Percentiles rank a stretch among this genome's conserved stretches.
Conservation (phyloP, 345 rosid genomes). For the Arabidopsis thaliana region TAIR10.1 NC_003071.7:19181501-19182000, state of each 20-base stretch:
- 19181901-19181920: slow-evolving; percentile 40
- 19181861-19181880: neutral
- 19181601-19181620: neutral
- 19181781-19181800: neutral
- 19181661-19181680: neutral
- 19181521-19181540: slow-evolving; percentile 27
- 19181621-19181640: neutral
- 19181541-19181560: slow-evolving; percentile 32
- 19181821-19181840: neutral
- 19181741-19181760: neutral
- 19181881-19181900: slow-evolving; percentile 18
- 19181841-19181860: slow-evolving; percentile 17
- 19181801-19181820: neutral
- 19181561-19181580: slow-evolving; percentile 27
- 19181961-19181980: neutral
- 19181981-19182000: slow-evolving; percentile 24
- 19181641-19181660: neutral
- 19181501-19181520: slow-evolving; percentile 9
- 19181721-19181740: neutral
- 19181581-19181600: slow-evolving; percentile 26
- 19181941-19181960: neutral
- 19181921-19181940: slow-evolving; percentile 37
- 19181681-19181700: neutral
- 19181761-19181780: neutral
- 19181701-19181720: neutral